Percentiles rank a stretch among this genome's conserved stretches.
phyloP scores from a whole-genome alignment of 2,329 filamentous ascomycete species.

The Cladosporium oxysporum region DNA sequence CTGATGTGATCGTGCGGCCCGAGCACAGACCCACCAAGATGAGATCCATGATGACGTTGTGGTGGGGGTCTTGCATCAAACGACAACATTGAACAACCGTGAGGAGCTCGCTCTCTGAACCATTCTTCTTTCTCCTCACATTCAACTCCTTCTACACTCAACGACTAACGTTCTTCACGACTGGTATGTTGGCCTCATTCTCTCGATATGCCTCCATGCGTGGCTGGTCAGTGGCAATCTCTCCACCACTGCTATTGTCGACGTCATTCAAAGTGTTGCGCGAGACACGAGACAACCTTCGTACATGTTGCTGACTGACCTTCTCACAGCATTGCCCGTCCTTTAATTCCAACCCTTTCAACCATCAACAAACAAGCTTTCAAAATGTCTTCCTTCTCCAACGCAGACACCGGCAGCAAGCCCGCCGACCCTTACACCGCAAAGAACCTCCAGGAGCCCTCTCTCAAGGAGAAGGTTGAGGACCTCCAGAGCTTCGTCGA shows the following conservation, averaged over 20 bases:
- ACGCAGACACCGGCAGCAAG: conserved; percentile 63
- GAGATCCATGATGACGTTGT: conserved; percentile 9
- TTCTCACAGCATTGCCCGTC: background rate
- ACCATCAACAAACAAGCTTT: conserved; percentile 12
- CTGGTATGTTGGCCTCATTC: conserved; percentile 14
- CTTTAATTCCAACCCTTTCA: background rate
- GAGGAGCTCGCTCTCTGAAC: background rate
- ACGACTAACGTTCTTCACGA: conserved; percentile 2
- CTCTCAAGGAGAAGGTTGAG: conserved; percentile 73
- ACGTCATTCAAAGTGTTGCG: background rate
- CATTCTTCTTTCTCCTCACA: conserved; percentile 9
- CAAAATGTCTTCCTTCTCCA: conserved; percentile 53
- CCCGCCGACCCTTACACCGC: conserved; percentile 78
- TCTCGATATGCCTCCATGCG: conserved; percentile 5
- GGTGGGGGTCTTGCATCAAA: conserved; percentile 11
- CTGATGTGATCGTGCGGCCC: conserved; percentile 1
- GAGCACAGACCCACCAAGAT: conserved; percentile 3
- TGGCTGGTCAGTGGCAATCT: conserved; percentile 11
- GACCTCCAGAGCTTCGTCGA: conserved; percentile 72
- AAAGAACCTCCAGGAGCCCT: conserved; percentile 70
- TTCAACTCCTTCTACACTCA: background rate
- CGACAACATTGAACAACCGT: background rate
- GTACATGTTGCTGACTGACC: background rate
- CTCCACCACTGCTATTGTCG: conserved; percentile 2
- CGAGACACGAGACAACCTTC: background rate